Percentiles rank a stretch among this genome's conserved stretches.
phyloP scores from a whole-genome alignment of 345 rosid species.

The Trapa incisa region DNA sequence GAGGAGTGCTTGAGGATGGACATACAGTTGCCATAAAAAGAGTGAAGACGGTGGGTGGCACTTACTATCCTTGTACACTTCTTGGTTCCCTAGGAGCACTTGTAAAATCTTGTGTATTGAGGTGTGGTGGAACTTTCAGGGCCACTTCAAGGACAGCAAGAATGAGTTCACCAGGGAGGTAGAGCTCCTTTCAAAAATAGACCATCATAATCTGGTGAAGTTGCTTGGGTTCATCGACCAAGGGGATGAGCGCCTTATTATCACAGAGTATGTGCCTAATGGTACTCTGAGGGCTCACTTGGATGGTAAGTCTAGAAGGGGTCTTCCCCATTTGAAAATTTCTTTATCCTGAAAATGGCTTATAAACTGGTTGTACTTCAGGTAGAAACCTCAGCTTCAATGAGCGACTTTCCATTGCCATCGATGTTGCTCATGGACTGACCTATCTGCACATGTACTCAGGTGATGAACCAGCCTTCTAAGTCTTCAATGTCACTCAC shows the following conservation, averaged over 20 bases:
- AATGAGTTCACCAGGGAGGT: constrained; percentile 88
- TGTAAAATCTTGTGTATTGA: neutral
- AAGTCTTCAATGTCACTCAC: neutral
- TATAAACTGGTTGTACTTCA: constrained; percentile 16
- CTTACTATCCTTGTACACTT: neutral
- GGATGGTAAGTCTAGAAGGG: constrained; percentile 52
- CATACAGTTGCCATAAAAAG: constrained; percentile 84
- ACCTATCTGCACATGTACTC: constrained; percentile 88
- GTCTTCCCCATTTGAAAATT: neutral
- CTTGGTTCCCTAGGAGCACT: neutral
- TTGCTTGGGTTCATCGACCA: constrained; percentile 75
- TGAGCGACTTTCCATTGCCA: constrained; percentile 83
- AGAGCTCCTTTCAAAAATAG: constrained; percentile 83
- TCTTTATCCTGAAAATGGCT: neutral
- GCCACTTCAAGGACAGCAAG: constrained; percentile 46
- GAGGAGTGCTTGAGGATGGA: constrained; percentile 50
- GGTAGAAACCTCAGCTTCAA: constrained; percentile 73
- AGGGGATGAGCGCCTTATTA: constrained; percentile 75
- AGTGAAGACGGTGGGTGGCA: constrained; percentile 61
- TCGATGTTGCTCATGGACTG: constrained; percentile 89
- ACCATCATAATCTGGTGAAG: constrained; percentile 81
- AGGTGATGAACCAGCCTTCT: constrained; percentile 27
- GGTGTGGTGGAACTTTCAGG: constrained; percentile 28
- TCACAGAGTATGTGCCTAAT: constrained; percentile 83
- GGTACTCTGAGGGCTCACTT: constrained; percentile 95